Base-by-base conservation (phyloP, 2,329 filamentous ascomycete species). In the Proliferodiscus dingleyae region DNA sequence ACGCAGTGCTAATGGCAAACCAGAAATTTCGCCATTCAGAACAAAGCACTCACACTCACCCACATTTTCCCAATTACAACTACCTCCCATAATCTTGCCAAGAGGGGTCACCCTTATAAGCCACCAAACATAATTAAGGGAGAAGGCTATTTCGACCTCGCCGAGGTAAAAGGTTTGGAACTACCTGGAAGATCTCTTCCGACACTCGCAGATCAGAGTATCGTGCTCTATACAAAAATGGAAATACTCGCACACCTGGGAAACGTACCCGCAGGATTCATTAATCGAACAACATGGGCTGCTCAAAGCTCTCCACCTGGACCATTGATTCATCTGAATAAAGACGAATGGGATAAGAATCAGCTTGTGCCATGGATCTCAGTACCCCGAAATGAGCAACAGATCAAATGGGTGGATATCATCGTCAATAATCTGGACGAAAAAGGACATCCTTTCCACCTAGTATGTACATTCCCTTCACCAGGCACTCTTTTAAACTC, bases 381-480 rank as follows among this genome's bases (percentile, higher is more conserved):
- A 6, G 11, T 11, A n/a, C n/a, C n/a, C n/a, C n/a, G n/a, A n/a
- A n/a, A n/a, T n/a, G n/a, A n/a, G n/a, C n/a, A n/a, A n/a, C n/a
- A n/a, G 16, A 23, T 23, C 1, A 15, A n/a, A 11, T 49, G 47
- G 47, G 43, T 89, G 22, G 68, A 74, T 49, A 67, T 75, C 19
- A 64, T 74, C n/a, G 51, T 75, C 55, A 75, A 76, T 61, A 75
- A 75, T 60, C 56, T 64, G 29, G 70, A 75, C 57, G 45, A 46
- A 0, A 68, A 67, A n/a, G 64, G 66, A 37, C 72, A 75, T 57
- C 72, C 73, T 1, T 75, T 75, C 61, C 73, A 77, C 50, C 63
- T 77, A n/a, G n/a, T n/a, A n/a, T n/a, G n/a, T n/a, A n/a, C n/a
- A n/a, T n/a, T n/a, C n/a, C n/a, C n/a, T n/a, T n/a, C n/a, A n/a